A percentile compares a stretch with the other conserved stretches of the same genome.
Evolutionary conservation across 352 stramenopile genomes (phyloP).

Genomic region (Globisporangium lucens): DNA sequence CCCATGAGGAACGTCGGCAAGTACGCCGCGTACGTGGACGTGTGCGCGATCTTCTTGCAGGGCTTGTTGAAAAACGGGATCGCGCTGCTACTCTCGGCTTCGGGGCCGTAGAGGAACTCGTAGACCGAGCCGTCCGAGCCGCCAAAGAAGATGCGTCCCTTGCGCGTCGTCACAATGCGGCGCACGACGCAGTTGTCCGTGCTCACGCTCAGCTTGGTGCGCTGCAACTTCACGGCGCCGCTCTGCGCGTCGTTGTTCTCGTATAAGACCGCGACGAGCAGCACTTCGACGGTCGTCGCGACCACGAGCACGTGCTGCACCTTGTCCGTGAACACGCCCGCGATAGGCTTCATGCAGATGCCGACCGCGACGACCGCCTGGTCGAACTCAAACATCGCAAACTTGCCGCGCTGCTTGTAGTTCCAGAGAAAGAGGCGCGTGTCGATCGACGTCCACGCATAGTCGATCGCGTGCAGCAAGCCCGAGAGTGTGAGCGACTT

Average conservation of each 20-base stretch:
- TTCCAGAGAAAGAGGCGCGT: constrained; percentile 94
- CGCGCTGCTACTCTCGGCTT: constrained; percentile 30
- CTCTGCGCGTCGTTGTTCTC: constrained; percentile 41
- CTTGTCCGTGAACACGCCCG: constrained; percentile 91
- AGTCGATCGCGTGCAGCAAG: constrained; percentile 86
- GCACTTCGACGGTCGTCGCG: constrained; percentile 93
- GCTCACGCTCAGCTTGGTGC: constrained; percentile 89
- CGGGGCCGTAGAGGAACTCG: constrained; percentile 83
- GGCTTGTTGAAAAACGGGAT: constrained; percentile 53
- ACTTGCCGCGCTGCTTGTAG: constrained; percentile 79
- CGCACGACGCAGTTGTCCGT: constrained; percentile 94
- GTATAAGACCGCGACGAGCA: constrained; percentile 90
- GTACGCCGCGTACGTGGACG: constrained; percentile 79
- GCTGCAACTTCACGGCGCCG: constrained; percentile 47
- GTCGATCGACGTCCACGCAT: constrained; percentile 96
- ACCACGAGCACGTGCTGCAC: constrained; percentile 95
- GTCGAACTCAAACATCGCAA: constrained; percentile 88
- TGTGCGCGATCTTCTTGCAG: constrained; percentile 92
- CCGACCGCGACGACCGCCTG: constrained; percentile 93
- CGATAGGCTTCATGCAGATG: constrained; percentile 77
- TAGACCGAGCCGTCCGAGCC: constrained; percentile 95
- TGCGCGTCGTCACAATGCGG: constrained; percentile 81
- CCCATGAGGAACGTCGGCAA: constrained; percentile 75
- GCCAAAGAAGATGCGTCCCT: constrained; percentile 95
- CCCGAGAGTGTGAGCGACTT: constrained; percentile 87